These are phyloP conservation scores for Curvularia hawaiiensis DNA, from an alignment of 2,329 filamentous ascomycete species.

Conservation along the genomic window DNA sequence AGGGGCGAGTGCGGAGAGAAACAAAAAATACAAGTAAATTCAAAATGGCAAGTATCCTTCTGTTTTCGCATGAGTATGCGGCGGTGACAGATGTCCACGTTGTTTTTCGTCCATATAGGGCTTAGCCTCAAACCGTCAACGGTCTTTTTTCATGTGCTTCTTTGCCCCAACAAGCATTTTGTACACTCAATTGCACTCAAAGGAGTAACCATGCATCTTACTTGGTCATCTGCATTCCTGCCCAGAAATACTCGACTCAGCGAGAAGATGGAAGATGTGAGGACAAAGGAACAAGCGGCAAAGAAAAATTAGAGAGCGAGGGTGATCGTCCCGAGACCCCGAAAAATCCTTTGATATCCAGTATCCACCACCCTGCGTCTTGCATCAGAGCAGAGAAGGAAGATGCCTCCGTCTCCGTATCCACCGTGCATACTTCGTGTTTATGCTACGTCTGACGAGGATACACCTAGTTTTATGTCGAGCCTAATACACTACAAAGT, in stretches of 20 bases:
- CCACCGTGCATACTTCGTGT: background rate
- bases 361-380: slow-evolving; percentile 14
- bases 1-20: background rate
- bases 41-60: background rate
- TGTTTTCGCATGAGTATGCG: slow-evolving; percentile 13
- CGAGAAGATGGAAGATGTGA: background rate
- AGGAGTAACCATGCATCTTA: background rate
- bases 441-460: background rate
- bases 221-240: background rate
- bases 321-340: background rate
- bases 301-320: background rate
- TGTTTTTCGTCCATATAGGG: slow-evolving; percentile 1
- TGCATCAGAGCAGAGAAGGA: background rate
- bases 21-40: background rate
- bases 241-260: background rate
- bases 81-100: slow-evolving; percentile 21
- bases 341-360: background rate
- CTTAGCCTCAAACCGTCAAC: slow-evolving; percentile 4
- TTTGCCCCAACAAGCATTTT: slow-evolving; percentile 1
- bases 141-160: slow-evolving; percentile 6
- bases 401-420: background rate
- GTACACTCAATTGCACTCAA: slow-evolving; percentile 5
- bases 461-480: background rate
- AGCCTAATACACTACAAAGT: background rate
- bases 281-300: background rate